Evolutionary conservation across 495 filamentous ascomycete species (phyloP).

Genomic region (Trichodelitschia bisporula): DNA sequence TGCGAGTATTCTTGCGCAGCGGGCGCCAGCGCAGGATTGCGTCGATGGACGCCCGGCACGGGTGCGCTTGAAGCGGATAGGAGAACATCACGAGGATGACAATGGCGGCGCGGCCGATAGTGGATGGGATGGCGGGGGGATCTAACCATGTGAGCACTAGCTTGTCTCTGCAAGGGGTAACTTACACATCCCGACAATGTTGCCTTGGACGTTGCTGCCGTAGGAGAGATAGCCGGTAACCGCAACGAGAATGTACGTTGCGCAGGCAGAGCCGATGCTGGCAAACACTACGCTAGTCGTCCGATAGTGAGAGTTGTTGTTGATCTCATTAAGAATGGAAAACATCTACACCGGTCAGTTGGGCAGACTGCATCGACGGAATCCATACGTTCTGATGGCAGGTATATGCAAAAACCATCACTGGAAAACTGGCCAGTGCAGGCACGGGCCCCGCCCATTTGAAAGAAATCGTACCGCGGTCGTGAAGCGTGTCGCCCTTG

Average conservation of each 20-base stretch:
- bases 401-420: conserved; percentile 94
- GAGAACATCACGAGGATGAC: conserved; percentile 94
- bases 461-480: conserved; percentile 46
- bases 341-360: conserved; percentile 50
- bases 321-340: conserved; percentile 87
- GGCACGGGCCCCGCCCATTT: conserved; percentile 56
- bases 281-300: conserved; percentile 57
- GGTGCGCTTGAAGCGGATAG: conserved; percentile 85
- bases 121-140: conserved; percentile 52
- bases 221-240: conserved; percentile 92
- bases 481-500: conserved; percentile 45
- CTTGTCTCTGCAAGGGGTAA: not conserved
- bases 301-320: conserved; percentile 56
- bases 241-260: conserved; percentile 71
- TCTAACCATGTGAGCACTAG: conserved; percentile 18
- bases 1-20: conserved; percentile 10
- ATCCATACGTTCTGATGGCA: conserved; percentile 80
- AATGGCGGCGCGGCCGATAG: conserved; percentile 83
- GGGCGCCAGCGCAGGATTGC: conserved; percentile 85
- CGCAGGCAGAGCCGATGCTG: conserved; percentile 59
- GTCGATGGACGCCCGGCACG: conserved; percentile 78
- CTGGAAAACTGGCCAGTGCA: conserved; percentile 64
- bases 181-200: conserved; percentile 82
- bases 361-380: not conserved
- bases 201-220: conserved; percentile 62